Percentiles rank a stretch among this genome's conserved stretches.
These are phyloP conservation scores for Wolfiporia cocos DNA, from an alignment of 1,284 basidiomycete species.

Conservation along the genomic window DNA sequence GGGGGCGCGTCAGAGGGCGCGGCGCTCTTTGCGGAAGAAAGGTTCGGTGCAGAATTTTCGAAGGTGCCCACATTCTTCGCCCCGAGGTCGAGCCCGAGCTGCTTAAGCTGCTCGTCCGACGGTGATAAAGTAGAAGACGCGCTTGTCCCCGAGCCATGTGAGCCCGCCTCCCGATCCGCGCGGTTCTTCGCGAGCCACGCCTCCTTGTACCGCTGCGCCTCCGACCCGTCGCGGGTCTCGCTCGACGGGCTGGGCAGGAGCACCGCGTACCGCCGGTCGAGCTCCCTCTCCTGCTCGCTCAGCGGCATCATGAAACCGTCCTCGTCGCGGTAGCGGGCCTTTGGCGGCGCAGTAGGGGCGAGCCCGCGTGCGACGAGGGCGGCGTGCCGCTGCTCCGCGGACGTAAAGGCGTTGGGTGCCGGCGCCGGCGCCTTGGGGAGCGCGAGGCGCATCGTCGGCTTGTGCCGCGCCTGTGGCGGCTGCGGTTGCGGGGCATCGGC, in stretches of 20 bases:
- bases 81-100: no score
- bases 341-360: constrained; percentile 13
- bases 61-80: no score
- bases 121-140: no score
- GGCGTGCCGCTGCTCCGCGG: constrained; percentile 22
- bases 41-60: no score
- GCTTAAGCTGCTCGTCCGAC: no score
- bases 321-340: constrained; percentile 11
- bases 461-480: constrained; percentile 5
- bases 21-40: no score
- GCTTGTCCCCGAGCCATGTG: no score
- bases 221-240: constrained; percentile 13
- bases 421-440: constrained; percentile 15
- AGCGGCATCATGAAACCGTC: constrained; percentile 20
- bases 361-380: constrained; percentile 27
- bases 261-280: constrained; percentile 21
- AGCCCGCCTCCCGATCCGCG: constrained; percentile 3
- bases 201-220: constrained; percentile 24
- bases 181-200: constrained; percentile 24
- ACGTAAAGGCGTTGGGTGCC: constrained; percentile 21
- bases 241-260: constrained; percentile 12
- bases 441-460: constrained; percentile 9
- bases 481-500: constrained; percentile 1
- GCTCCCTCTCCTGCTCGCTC: constrained; percentile 27
- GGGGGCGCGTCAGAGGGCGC: neutral